phyloP scores from a whole-genome alignment of 1,284 basidiomycete species.

The Grifola frondosa region DNA sequence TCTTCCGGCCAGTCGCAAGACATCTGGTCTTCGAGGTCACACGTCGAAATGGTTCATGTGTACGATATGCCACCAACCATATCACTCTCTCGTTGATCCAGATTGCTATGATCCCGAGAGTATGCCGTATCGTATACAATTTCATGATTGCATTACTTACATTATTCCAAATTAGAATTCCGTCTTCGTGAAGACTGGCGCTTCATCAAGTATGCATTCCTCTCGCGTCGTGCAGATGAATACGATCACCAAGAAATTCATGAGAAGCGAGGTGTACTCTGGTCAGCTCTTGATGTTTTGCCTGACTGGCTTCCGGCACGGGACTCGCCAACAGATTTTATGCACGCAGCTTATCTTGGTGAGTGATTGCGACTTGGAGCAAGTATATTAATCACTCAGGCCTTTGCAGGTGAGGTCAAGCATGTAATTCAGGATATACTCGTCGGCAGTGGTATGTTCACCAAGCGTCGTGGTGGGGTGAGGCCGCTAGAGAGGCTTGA shows the following conservation, averaged over 20 bases:
- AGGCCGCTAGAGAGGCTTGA: constrained; percentile 14
- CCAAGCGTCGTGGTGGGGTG: neutral
- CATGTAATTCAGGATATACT: constrained; percentile 25
- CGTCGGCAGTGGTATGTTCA: constrained; percentile 21
- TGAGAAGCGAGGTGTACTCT: constrained; percentile 14
- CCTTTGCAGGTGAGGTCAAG: constrained; percentile 15
- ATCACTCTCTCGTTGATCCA: neutral
- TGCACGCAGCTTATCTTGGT: constrained; percentile 21
- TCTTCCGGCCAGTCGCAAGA: constrained; percentile 19
- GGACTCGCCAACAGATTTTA: constrained; percentile 12
- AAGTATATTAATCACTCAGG: neutral
- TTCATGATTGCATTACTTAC: neutral
- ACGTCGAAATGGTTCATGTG: constrained; percentile 11
- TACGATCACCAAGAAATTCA: constrained; percentile 11
- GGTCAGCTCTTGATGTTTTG: constrained; percentile 12
- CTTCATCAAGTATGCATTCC: constrained; percentile 20
- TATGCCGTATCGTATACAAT: constrained; percentile 1
- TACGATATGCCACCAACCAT: constrained; percentile 7
- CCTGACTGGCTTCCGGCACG: constrained; percentile 19
- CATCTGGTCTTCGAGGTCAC: constrained; percentile 5
- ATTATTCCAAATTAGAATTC: neutral
- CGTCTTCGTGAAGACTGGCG: constrained; percentile 9
- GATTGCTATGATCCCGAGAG: constrained; percentile 3
- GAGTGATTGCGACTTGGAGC: neutral
- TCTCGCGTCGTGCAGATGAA: constrained; percentile 2